These are phyloP conservation scores for Aphanocladium album DNA, from an alignment of 2,329 filamentous ascomycete species.

Conservation along the genomic window DNA sequence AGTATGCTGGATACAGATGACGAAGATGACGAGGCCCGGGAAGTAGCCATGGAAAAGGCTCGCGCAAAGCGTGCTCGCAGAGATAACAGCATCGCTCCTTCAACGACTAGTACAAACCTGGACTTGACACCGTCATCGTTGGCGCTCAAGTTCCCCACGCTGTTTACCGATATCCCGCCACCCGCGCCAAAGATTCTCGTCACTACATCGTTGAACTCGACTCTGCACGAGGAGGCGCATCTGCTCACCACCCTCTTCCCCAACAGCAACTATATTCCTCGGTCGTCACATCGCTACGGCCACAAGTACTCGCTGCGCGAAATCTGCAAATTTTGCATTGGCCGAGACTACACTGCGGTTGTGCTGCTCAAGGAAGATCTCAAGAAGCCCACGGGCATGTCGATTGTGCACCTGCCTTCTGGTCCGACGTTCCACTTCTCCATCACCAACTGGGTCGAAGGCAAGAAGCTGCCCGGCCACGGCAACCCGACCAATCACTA, in stretches of 20 bases:
- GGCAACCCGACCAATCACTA: slow-evolving; percentile 84
- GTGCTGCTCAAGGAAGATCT: slow-evolving; percentile 83
- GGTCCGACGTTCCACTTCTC: slow-evolving; percentile 93
- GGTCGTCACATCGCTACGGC: slow-evolving; percentile 74
- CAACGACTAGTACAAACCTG: slow-evolving; percentile 58
- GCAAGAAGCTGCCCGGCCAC: slow-evolving; percentile 82
- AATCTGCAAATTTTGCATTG: slow-evolving; percentile 78
- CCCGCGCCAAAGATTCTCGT: slow-evolving; percentile 78
- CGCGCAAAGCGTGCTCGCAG: slow-evolving; percentile 40
- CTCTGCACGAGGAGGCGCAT: slow-evolving; percentile 76
- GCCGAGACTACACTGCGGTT: slow-evolving; percentile 77
- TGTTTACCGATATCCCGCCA: slow-evolving; percentile 56
- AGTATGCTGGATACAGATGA: slow-evolving; percentile 73
- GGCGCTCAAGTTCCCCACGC: slow-evolving; percentile 55
- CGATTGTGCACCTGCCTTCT: slow-evolving; percentile 74
- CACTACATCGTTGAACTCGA: slow-evolving; percentile 85
- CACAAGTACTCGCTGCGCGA: slow-evolving; percentile 92
- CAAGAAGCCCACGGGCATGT: slow-evolving; percentile 77
- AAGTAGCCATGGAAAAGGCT: slow-evolving; percentile 37
- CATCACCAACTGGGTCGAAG: slow-evolving; percentile 86
- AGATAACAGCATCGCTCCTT: slow-evolving; percentile 50
- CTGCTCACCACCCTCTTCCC: slow-evolving; percentile 80
- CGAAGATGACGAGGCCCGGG: slow-evolving; percentile 46
- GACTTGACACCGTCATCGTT: slow-evolving; percentile 58
- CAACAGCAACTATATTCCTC: slow-evolving; percentile 79